A percentile compares a stretch with the other conserved stretches of the same genome.
phyloP scores from a whole-genome alignment of 768 basidiomycete species.

The Clitopilus hobsonii region DNA sequence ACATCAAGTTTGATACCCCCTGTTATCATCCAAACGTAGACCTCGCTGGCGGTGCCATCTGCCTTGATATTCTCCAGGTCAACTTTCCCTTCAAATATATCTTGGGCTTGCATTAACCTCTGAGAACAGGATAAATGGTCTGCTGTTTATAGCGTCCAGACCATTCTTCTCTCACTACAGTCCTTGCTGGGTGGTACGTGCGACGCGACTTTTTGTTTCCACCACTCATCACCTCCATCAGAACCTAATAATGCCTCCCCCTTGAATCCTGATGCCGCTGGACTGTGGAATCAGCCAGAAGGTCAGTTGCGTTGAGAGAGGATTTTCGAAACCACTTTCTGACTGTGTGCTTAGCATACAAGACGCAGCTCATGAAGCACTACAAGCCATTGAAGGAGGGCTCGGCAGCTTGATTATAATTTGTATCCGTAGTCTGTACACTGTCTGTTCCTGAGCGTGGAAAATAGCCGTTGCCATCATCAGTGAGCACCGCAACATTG shows the following conservation, averaged over 20 bases:
- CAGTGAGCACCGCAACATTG: not conserved
- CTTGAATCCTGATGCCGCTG: constrained; percentile 81
- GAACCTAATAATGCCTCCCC: constrained; percentile 95
- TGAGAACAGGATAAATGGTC: constrained; percentile 83
- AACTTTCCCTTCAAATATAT: constrained; percentile 11
- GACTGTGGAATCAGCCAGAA: constrained; percentile 70
- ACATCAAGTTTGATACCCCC: constrained; percentile 83
- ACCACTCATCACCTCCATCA: constrained; percentile 21
- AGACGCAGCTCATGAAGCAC: constrained; percentile 63
- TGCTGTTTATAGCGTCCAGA: constrained; percentile 88
- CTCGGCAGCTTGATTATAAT: constrained; percentile 16
- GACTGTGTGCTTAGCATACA: constrained; percentile 53
- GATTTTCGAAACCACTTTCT: constrained; percentile 1
- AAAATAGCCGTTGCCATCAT: not conserved
- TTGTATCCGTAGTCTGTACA: constrained; percentile 12
- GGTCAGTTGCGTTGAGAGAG: constrained; percentile 29
- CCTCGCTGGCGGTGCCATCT: constrained; percentile 70
- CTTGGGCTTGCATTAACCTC: not conserved
- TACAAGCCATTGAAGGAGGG: constrained; percentile 54
- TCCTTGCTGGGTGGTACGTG: constrained; percentile 81
- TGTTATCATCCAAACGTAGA: constrained; percentile 94
- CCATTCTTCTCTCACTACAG: constrained; percentile 83
- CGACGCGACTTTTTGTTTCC: not conserved
- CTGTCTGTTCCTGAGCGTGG: constrained; percentile 3
- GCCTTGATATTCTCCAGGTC: constrained; percentile 85